Conservation (phyloP, 129 eudicot genomes). For the Arctium lappa region DNA sequence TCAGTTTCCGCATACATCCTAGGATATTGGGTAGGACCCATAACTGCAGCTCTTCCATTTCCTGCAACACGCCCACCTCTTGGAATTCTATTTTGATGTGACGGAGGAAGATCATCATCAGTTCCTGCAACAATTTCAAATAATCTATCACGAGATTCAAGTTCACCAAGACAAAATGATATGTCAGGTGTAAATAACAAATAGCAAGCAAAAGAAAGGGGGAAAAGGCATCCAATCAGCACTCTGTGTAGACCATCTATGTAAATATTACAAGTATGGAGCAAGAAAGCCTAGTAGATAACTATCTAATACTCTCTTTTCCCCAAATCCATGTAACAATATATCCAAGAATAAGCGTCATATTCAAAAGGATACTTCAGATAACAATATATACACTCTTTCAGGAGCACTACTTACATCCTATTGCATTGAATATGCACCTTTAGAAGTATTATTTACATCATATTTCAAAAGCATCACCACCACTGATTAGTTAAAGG, state of each 20-base stretch:
- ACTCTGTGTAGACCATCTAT: not conserved
- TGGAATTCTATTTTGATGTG: constrained; percentile 78
- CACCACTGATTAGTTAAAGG: not conserved
- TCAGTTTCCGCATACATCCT: constrained; percentile 65
- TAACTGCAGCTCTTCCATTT: constrained; percentile 72
- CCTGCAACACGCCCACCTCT: constrained; percentile 83
- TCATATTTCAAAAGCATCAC: not conserved
- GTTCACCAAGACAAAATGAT: not conserved
- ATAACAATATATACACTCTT: not conserved
- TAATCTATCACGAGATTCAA: not conserved
- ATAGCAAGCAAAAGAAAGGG: not conserved
- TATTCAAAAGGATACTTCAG: not conserved
- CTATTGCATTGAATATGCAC: not conserved
- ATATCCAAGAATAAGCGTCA: not conserved
- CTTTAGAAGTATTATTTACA: not conserved
- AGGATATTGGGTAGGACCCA: constrained; percentile 55
- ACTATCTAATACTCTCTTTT: too few species aligned
- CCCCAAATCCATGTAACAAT: too few species aligned
- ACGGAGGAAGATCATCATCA: constrained; percentile 90
- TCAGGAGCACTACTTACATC: not conserved
- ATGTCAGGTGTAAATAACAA: not conserved
- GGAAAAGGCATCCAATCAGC: not conserved
- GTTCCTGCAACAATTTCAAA: constrained; percentile 50
- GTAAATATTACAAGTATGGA: not conserved
- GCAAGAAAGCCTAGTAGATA: not conserved